Base-by-base conservation (phyloP, 768 basidiomycete species). In the Trametes cinnabarina region DNA sequence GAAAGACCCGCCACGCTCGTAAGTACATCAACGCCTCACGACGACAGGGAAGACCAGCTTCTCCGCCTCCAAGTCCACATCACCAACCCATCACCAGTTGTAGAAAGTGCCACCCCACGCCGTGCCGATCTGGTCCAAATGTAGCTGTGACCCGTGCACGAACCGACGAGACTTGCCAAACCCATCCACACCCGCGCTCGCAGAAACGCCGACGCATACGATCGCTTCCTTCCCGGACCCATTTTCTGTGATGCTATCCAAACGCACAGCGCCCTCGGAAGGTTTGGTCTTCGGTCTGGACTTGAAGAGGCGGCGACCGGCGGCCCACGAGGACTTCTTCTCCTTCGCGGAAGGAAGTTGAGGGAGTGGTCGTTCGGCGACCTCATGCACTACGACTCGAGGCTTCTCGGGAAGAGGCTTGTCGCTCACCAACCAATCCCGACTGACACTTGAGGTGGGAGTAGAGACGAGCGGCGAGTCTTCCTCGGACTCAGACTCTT, bases 101-200 rank as follows among this genome's bases (percentile, higher is more conserved):
- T 26, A 41, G 12, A 25, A 10, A 17, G 43, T 43, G 9, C 43
- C 15, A 14, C 37, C 44, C 58, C 62, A 63, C 1, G 39, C 46
- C 4, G 40, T 19, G 12, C 59, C 56, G 30, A 59, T 58, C 51
- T 62, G 63, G 46, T 60, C 63, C n/a, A 61, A 26, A 15, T 40
- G 17, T 15, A 64, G n/a, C 19, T 49, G 30, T 12, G 7, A 30
- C n/a, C 63, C 63, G 39, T 58, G 19, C n/a, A 64, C 54, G 53
- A 60, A 64, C 15, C 63, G 56, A 17, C 63, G 51, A 17, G 58
- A 58, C 50, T 48, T 51, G 23, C 63, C 63, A 42, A 47, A 40
- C 41, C 60, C 63, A n/a, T 37, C 26, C 43, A 54, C 46, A 4
- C 57, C 57, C 14, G 60, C 54, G 30, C 60, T 62, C 35, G 58